Evolutionary conservation across 306 rosid species (phyloP).

Genomic region (Quercus gilva): DNA sequence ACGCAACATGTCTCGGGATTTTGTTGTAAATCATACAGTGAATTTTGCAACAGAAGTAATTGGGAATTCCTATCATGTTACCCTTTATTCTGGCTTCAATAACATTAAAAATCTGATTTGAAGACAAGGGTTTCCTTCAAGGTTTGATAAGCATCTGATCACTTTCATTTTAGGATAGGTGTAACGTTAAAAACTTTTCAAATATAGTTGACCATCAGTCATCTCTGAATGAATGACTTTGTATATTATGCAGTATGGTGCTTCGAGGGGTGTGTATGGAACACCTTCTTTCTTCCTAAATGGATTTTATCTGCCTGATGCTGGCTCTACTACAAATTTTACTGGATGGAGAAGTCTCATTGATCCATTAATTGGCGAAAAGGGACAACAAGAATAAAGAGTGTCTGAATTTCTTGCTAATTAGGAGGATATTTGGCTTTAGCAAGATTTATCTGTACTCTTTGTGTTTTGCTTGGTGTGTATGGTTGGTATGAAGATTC

Average conservation of each 20-base stretch:
- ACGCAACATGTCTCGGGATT: conserved; percentile 47
- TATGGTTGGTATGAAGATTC: too few relatives aligned
- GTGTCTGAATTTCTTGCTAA: not conserved
- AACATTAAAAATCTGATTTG: conserved; percentile 51
- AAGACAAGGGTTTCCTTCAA: conserved; percentile 80
- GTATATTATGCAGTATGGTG: not conserved
- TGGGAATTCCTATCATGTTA: conserved; percentile 42
- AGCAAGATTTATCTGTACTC: too few relatives aligned
- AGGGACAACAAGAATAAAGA: not conserved
- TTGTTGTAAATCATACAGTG: conserved; percentile 46
- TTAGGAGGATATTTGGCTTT: not conserved
- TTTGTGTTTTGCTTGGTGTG: too few relatives aligned
- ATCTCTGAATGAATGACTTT: too few relatives aligned
- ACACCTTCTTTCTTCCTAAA: not conserved
- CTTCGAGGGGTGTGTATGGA: not conserved
- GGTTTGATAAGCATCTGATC: conserved; percentile 26
- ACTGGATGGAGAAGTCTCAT: not conserved
- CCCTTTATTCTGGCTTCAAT: conserved; percentile 50
- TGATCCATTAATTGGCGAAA: not conserved
- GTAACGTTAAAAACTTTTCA: too few relatives aligned
- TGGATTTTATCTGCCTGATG: not conserved
- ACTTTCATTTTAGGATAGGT: not conserved
- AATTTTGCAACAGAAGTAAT: conserved; percentile 48
- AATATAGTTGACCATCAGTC: too few relatives aligned
- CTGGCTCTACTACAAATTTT: not conserved